These are phyloP conservation scores for grape (Vitis vinifera) DNA, from an alignment of 164 flowering plant species.

Conservation along the genomic window DNA sequence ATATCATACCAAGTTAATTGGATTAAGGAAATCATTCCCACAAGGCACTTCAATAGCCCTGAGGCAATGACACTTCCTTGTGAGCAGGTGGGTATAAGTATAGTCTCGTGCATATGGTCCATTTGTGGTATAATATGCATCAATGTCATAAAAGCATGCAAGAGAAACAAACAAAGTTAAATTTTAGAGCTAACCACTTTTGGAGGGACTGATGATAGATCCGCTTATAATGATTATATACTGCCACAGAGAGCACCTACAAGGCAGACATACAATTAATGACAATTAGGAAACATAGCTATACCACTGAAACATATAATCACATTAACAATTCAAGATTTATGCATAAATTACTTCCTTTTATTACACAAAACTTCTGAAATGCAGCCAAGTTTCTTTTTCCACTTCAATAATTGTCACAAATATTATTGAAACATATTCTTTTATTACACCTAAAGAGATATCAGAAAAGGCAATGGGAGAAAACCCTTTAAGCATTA, in stretches of 20 bases:
- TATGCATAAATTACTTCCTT: not conserved
- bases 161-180: not conserved
- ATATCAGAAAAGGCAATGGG: too few relatives aligned
- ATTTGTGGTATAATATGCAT: too few relatives aligned
- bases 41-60: too few relatives aligned
- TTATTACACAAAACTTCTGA: not conserved
- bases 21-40: too few relatives aligned
- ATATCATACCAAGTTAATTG: too few relatives aligned
- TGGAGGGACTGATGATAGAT: slow-evolving; percentile 58
- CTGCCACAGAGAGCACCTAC: slow-evolving; percentile 97
- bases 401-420: not conserved
- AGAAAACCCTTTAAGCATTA: too few relatives aligned
- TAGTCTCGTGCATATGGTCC: too few relatives aligned
- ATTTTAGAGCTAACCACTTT: slow-evolving; percentile 35
- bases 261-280: slow-evolving; percentile 14
- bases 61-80: too few relatives aligned
- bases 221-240: slow-evolving; percentile 94
- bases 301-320: not conserved
- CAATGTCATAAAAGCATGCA: not conserved
- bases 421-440: not conserved
- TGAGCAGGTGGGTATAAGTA: too few relatives aligned
- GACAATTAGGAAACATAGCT: not conserved
- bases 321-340: not conserved
- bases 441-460: too few relatives aligned
- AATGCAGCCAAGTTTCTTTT: not conserved